Base-by-base conservation (phyloP, 2,329 filamentous ascomycete species). In the Fusarium sp. region DNA sequence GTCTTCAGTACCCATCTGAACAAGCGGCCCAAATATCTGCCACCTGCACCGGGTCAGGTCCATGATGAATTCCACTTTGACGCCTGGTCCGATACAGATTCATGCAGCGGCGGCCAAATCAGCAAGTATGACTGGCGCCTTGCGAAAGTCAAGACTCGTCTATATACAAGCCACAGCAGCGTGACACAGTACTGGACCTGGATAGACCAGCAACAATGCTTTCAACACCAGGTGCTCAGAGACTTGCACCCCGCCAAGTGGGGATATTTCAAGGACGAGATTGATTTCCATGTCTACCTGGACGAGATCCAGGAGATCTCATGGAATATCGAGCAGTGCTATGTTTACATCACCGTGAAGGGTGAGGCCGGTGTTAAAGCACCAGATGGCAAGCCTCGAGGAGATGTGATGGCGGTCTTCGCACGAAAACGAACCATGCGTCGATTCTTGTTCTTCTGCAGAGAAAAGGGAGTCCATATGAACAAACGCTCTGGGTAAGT, bases 131-230 rank as follows among this genome's bases (percentile, higher is more conserved):
- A 89, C 75, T 89, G 84, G 79, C 83, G 85, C 18, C 73, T 89
- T 15, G 79, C 83, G 47, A 84, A 87, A 68, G 82, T 89, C 70
- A 87, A 87, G 77, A 85, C 84, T 5, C 77, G 79, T 16, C 68
- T 79, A 14, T 80, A 83, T 53, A 84, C 85, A 2, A 86, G 83
- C 24, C 84, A 83, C 56, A 76, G 79, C 4, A 72, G 79, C 15
- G 83, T 86, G 8, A 87, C 85, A 15, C 87, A 89, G 73, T 88
- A 88, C 77, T 87, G 85, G 85, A 85, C 85, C 52, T 88, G 83
- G 83, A 71, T 83, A 6, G 78, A 78, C 11, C 75, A 81, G 30
- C 73, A 74, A 9, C 79, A 73, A 20, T 71, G 80, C 16, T 85
- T 88, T 56, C 84, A 88, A 78, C 87, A 88, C 68, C 86, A 88